Percentiles rank a stretch among this genome's conserved stretches.
Conservation (phyloP, 2,329 filamentous ascomycete genomes). For the Aspergillus transmontanensis region DNA sequence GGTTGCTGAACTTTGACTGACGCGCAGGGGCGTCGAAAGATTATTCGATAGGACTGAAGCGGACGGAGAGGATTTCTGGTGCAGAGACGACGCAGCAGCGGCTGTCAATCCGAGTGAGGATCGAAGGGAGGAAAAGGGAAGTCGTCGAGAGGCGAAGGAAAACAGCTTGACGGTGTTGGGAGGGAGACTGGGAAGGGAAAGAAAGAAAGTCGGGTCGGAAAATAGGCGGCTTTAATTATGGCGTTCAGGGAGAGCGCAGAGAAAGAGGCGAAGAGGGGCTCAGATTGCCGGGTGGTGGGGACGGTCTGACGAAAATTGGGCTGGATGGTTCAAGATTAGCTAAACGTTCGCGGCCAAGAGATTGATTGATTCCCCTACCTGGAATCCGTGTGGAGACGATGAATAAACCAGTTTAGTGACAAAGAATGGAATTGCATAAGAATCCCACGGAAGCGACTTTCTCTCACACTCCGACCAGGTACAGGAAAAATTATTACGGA, state of each 20-base stretch:
- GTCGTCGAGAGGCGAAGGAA: conserved; percentile 76
- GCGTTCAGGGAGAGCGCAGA: conserved; percentile 6
- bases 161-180: conserved; percentile 79
- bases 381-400: not conserved
- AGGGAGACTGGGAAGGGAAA: conserved; percentile 16
- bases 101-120: conserved; percentile 73
- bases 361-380: not conserved
- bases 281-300: conserved; percentile 15
- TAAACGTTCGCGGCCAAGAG: conserved; percentile 13
- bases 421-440: conserved; percentile 3
- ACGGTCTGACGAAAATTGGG: conserved; percentile 16
- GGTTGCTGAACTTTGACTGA: conserved; percentile 38
- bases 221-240: conserved; percentile 25
- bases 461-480: not conserved
- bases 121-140: conserved; percentile 63
- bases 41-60: conserved; percentile 37
- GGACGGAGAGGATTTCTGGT: conserved; percentile 57
- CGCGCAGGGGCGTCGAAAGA: conserved; percentile 43
- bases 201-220: conserved; percentile 13
- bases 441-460: not conserved
- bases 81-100: conserved; percentile 69
- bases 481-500: conserved; percentile 8
- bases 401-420: not conserved
- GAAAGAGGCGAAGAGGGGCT: conserved; percentile 24
- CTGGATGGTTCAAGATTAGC: conserved; percentile 22